Base-by-base conservation (phyloP, 345 rosid genomes). In the Acer negundo region DNA sequence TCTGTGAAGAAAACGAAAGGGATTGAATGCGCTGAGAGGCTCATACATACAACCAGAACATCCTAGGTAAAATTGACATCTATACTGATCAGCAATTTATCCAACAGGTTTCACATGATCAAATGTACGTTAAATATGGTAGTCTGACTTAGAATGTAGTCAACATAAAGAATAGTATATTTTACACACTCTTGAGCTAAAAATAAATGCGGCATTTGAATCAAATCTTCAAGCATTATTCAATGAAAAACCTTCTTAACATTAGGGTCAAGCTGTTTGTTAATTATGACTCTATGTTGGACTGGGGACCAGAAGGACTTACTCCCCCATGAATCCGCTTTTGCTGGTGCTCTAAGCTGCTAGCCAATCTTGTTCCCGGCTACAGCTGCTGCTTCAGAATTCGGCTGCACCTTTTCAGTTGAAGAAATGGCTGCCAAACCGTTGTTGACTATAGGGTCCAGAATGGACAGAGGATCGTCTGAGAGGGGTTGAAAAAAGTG, bases 311-410 rank as follows among this genome's bases (percentile, higher is more conserved):
- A 64, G 68, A 64, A 22, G 85, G 74, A 80, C 83, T 84, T 26
- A 71, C 78, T 40, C 62, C 87, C 9, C 93, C 89, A 28, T 92
- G 84, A 53, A 93, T 95, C 79, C 89, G 87, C 84, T 95, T 93
- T 79, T 96, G 98, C 84, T 92, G 79, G 81, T 88, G 95, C 85
- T 96, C 98, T 85, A 95, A 88, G 87, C 97, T 95, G 92, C 93
- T 70, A 96, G 62, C 84, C 92, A 73, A 87, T 83, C 84, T 91
- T 95, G 87, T 84, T 85, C 28, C 87, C 89, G 7, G 79, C 67
- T 59, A 16, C 79, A 17, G 73, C 79, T 44, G 80, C 61, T 70
- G 81, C 58, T 74, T 79, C 55, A 49, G 87, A 74, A 80, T 72
- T 79, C 58, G 76, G 76, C 74, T 75, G 83, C 62, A 17, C 77